A percentile compares a stretch with the other conserved stretches of the same genome.
Conservation (phyloP, 2,329 filamentous ascomycete species). For the Colletotrichum tabaci region DNA sequence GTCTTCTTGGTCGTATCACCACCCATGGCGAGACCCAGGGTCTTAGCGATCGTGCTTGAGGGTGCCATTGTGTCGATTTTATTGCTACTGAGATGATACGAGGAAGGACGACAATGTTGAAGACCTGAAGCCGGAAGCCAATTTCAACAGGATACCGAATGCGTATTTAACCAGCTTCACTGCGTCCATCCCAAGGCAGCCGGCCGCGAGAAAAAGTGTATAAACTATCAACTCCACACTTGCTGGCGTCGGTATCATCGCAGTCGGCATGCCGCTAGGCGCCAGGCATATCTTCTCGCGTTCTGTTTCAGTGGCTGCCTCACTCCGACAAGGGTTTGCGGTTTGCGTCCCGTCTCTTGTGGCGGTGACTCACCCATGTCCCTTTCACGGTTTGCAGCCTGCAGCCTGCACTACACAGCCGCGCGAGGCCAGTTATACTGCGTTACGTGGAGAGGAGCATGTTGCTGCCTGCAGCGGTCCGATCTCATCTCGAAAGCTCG, state of each 20-base stretch:
- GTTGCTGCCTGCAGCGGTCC: constrained; percentile 31
- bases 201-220: background rate
- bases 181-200: no score
- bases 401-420: no score
- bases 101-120: background rate
- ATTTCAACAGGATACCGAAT: background rate
- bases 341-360: background rate
- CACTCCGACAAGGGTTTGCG: constrained; percentile 3
- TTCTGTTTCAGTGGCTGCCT: constrained; percentile 5
- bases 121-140: background rate
- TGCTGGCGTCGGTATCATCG: background rate
- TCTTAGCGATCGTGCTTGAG: constrained; percentile 21
- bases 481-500: background rate
- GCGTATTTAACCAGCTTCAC: constrained; percentile 14
- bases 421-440: background rate
- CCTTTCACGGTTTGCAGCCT: background rate
- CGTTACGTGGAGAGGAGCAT: background rate
- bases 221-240: background rate
- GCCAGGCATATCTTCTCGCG: background rate
- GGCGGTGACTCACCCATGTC: constrained; percentile 31
- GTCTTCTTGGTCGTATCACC: constrained; percentile 9
- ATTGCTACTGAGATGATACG: background rate
- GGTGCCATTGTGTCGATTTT: constrained; percentile 26
- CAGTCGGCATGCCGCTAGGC: background rate
- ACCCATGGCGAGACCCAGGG: constrained; percentile 18